Base-by-base conservation (phyloP, 345 rosid genomes). In the Pugionium cornutum region DNA sequence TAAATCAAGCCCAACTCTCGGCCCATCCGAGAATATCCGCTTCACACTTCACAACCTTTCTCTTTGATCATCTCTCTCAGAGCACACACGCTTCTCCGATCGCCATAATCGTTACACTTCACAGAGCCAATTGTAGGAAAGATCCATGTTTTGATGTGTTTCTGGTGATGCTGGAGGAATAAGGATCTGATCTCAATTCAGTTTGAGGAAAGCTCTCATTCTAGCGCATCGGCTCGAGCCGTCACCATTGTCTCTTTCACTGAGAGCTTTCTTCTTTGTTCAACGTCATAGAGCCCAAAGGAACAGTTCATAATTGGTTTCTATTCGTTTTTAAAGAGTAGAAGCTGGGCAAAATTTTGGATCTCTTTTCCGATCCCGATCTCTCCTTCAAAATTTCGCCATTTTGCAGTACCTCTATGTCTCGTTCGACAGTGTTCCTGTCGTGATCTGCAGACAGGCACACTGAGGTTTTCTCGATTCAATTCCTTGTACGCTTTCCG, bases 361-460 rank as follows among this genome's bases (percentile, higher is more conserved):
- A 61, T 63, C 64, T 63, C 58, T 35, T 36, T 33, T 42, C 75
- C 60, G 76, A 72, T 72, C 66, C 36, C 66, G 66, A 72, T 64
- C 76, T 57, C 66, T 39, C 43, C 59, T 48, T 35, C 64, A 8
- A 34, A 30, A 60, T 9, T 54, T 42, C 59, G 53, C 59, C 52
- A 41, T 50, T 66, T 58, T 39, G 56, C 27, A 8, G 25, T 30
- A 2, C 0, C 36, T 56, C 9, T 36, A 7, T 18, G 56, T 25
- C 26, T 39, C 25, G 6, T 25, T 45, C 40, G 4, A 34, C 34
- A 27, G 31, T 44, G 41, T 33, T 1, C n/a, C 43, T 9, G 0
- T 8, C 27, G 68, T 62, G 68, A 70, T 70, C 75, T 62, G 41
- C 6, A 53, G 29, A 8, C 41, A 70, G 75, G 75, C 56, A 63